Evolutionary conservation across 345 rosid species (phyloP).

Genomic region (Cardamine occulta): DNA sequence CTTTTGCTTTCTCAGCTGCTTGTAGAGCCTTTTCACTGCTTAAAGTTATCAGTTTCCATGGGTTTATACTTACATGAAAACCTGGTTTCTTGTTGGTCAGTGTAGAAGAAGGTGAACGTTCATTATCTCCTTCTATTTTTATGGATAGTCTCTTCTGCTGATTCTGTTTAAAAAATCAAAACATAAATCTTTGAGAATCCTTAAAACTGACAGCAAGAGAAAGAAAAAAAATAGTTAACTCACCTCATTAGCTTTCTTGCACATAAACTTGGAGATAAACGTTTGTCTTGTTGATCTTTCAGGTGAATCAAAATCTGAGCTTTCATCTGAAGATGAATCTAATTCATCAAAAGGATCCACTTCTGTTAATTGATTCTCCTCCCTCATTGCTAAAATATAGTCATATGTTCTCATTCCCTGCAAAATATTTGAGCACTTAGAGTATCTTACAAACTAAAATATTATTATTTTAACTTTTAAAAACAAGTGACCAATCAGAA

Average conservation of each 20-base stretch:
- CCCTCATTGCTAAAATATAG: constrained; percentile 92
- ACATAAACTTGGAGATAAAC: constrained; percentile 64
- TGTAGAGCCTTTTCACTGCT: constrained; percentile 86
- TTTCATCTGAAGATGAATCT: constrained; percentile 78
- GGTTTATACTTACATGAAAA: constrained; percentile 77
- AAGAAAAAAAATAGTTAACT: constrained; percentile 19
- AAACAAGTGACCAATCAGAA: no score
- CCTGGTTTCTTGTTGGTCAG: constrained; percentile 64
- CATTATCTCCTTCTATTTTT: constrained; percentile 61
- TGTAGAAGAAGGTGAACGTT: constrained; percentile 53
- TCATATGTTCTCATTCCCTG: constrained; percentile 99
- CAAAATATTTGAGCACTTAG: constrained; percentile 23
- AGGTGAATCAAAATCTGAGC: constrained; percentile 80
- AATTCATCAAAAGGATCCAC: constrained; percentile 77
- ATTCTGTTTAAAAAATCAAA: constrained; percentile 48
- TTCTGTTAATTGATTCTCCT: constrained; percentile 67
- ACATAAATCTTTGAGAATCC: neutral
- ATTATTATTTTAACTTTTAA: no score
- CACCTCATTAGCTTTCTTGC: constrained; percentile 72
- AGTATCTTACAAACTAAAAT: no score
- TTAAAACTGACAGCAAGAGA: constrained; percentile 2
- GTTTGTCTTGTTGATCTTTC: constrained; percentile 54
- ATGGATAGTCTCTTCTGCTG: constrained; percentile 63
- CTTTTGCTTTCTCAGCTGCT: constrained; percentile 94
- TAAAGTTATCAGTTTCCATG: constrained; percentile 78